Conservation (phyloP, 1,284 basidiomycete genomes). For the Ceratorhiza oryzae-sativae region DNA sequence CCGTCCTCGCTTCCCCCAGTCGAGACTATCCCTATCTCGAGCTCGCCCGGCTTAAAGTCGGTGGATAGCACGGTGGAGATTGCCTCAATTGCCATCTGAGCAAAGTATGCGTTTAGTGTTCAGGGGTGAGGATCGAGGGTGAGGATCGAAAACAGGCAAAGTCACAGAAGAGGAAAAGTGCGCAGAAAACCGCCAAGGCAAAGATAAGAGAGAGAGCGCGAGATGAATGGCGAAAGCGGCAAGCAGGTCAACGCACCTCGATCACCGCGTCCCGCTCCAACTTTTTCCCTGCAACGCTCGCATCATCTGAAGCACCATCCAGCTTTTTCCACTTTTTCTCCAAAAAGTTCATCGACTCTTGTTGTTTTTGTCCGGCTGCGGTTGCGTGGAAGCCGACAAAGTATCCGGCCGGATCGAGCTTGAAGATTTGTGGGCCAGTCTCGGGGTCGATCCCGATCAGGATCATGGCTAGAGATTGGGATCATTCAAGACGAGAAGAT, state of each 20-base stretch:
- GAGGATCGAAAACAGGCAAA: not conserved
- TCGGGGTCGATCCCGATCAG: slow-evolving; percentile 93
- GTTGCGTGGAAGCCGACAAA: slow-evolving; percentile 99
- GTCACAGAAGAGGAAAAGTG: not conserved
- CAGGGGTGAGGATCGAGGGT: not conserved
- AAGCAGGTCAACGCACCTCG: slow-evolving; percentile 63
- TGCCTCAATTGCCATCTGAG: slow-evolving; percentile 90
- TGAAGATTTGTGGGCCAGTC: slow-evolving; percentile 93
- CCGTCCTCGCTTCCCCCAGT: slow-evolving; percentile 75
- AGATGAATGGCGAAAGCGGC: not conserved
- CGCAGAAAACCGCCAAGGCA: no score
- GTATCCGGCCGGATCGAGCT: slow-evolving; percentile 98
- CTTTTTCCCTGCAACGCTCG: slow-evolving; percentile 69
- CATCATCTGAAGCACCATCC: slow-evolving; percentile 78
- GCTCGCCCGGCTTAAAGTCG: slow-evolving; percentile 91
- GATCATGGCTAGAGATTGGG: slow-evolving; percentile 78
- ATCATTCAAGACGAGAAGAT: not conserved
- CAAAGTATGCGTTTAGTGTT: not conserved
- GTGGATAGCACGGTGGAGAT: slow-evolving; percentile 93
- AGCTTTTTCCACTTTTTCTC: slow-evolving; percentile 99
- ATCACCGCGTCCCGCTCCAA: slow-evolving; percentile 76
- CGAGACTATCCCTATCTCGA: slow-evolving; percentile 86
- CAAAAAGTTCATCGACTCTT: slow-evolving; percentile 97
- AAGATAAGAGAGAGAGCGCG: no score
- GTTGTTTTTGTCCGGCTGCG: slow-evolving; percentile 95